Conservation (phyloP, 2,329 filamentous ascomycete species). For the Pseudopyricularia javanii region DNA sequence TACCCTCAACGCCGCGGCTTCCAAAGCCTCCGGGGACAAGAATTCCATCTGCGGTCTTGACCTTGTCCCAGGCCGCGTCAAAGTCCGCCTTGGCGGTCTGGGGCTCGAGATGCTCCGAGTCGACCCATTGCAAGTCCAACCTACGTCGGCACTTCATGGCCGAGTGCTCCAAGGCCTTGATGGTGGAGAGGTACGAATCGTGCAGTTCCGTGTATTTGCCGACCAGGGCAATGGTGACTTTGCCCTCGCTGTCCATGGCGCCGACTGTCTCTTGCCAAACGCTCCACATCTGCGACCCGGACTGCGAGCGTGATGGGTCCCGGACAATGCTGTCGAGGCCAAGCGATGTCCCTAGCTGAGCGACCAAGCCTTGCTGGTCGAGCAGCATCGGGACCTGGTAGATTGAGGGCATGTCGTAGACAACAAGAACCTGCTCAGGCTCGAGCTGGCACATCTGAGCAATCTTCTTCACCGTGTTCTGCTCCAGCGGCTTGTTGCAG, state of each 20-base stretch:
- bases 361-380: slow-evolving; percentile 64
- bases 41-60: slow-evolving; percentile 57
- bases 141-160: slow-evolving; percentile 77
- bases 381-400: slow-evolving; percentile 95
- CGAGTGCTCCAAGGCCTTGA: slow-evolving; percentile 81
- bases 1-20: slow-evolving; percentile 70
- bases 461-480: slow-evolving; percentile 71
- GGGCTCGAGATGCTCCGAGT: slow-evolving; percentile 72
- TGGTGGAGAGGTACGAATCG: slow-evolving; percentile 67
- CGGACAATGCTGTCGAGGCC: slow-evolving; percentile 46
- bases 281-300: slow-evolving; percentile 61
- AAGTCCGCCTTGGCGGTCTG: slow-evolving; percentile 51
- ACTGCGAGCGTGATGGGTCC: slow-evolving; percentile 38
- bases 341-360: slow-evolving; percentile 53
- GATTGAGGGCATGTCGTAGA: slow-evolving; percentile 77
- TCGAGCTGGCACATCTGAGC: slow-evolving; percentile 84
- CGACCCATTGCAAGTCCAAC: slow-evolving; percentile 72
- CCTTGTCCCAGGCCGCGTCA: slow-evolving; percentile 74
- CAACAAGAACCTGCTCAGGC: slow-evolving; percentile 72
- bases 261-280: slow-evolving; percentile 65
- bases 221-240: slow-evolving; percentile 73
- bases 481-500: slow-evolving; percentile 65
- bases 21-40: slow-evolving; percentile 72
- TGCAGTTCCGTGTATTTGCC: slow-evolving; percentile 83
- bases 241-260: slow-evolving; percentile 42